Evolutionary conservation across 225 moss, liverwort and hornwort species (phyloP), one percentile per base, ranked within the genome.

Genomic region (Bryoerythrophyllum caledonicum): DNA sequence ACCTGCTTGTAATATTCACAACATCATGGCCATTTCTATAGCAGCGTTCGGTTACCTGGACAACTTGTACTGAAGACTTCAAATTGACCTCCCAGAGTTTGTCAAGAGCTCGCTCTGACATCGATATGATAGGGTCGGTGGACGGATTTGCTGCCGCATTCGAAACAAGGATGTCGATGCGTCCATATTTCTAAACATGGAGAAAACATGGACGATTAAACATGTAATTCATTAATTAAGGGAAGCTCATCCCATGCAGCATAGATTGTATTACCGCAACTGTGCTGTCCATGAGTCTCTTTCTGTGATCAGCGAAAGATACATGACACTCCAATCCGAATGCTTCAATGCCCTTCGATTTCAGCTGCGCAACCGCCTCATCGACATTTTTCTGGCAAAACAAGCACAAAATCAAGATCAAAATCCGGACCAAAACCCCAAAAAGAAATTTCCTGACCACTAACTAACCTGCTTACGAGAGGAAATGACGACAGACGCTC

Each of bases 71-170:
- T 52, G 90, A 89, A 76, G 95, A 83, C 85, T 99, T 99, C 83
- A 95, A 87, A 60, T 99, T 95, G 64, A 90, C 87, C 59, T 90
- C 93, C 99, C 99, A 99, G 24, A 95, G 62, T 62, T 99, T 95
- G 87, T 95, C 93, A 52, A 99, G 87, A 56, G 81, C 70, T 62
- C 44, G 80, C 77, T 95, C 99, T 4, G 93, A 72, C 78, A 92
- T 80, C 24, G 78, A 79, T 40, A 78, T 17, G 9, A 95, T 82
- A 14, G 91, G 84, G 59, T 86, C 74, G 14, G 85, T 6, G 38
- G 93, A 68, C 23, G 95, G 95, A 82, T 93, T 95, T 38, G 81
- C 88, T 55, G 93, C 95, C 65, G 99, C 99, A 83, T 99, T 99
- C 54, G 93, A 99, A 41, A 95, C 99, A 52, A 99, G 82, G 65